phyloP scores from a whole-genome alignment of 1,284 basidiomycete genomes.

The Bjerkandera adusta region DNA sequence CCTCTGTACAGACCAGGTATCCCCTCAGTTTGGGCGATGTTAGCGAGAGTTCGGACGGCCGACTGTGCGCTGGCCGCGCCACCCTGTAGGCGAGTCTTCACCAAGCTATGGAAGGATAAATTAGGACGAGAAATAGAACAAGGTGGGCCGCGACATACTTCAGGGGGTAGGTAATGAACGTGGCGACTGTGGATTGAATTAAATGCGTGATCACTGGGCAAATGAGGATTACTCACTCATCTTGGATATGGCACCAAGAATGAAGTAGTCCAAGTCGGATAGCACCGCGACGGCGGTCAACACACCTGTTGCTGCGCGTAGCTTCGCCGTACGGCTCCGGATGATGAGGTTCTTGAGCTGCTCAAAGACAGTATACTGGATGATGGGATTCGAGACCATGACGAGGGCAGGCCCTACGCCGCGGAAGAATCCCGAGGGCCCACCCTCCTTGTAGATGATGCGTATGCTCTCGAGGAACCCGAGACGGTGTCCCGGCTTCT shows the following conservation, averaged over 20 bases:
- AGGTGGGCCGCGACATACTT: slow-evolving; percentile 47
- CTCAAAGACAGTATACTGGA: slow-evolving; percentile 87
- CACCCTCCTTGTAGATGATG: slow-evolving; percentile 78
- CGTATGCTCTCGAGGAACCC: slow-evolving; percentile 69
- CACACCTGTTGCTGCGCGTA: slow-evolving; percentile 44
- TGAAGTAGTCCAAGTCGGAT: slow-evolving; percentile 85
- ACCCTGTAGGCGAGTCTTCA: slow-evolving; percentile 82
- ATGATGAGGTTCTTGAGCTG: slow-evolving; percentile 83
- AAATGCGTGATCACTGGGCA: slow-evolving; percentile 6
- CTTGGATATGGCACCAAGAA: slow-evolving; percentile 87
- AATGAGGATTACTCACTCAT: slow-evolving; percentile 49
- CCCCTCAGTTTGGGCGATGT: slow-evolving; percentile 77
- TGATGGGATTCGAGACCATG: slow-evolving; percentile 93
- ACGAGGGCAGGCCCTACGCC: slow-evolving; percentile 95
- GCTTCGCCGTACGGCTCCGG: slow-evolving; percentile 52
- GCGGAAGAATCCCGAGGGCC: slow-evolving; percentile 84
- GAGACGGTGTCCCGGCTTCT: slow-evolving; percentile 54
- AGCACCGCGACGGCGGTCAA: slow-evolving; percentile 46
- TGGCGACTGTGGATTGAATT: slow-evolving; percentile 53
- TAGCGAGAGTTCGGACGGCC: slow-evolving; percentile 64
- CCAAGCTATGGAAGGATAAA: slow-evolving; percentile 48
- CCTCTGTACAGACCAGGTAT: slow-evolving; percentile 83
- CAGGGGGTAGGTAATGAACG: slow-evolving; percentile 74
- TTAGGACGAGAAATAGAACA: background rate
- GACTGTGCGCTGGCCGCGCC: slow-evolving; percentile 74